phyloP scores from a whole-genome alignment of 164 flowering plant species.

The Magnolia officinalis region DNA sequence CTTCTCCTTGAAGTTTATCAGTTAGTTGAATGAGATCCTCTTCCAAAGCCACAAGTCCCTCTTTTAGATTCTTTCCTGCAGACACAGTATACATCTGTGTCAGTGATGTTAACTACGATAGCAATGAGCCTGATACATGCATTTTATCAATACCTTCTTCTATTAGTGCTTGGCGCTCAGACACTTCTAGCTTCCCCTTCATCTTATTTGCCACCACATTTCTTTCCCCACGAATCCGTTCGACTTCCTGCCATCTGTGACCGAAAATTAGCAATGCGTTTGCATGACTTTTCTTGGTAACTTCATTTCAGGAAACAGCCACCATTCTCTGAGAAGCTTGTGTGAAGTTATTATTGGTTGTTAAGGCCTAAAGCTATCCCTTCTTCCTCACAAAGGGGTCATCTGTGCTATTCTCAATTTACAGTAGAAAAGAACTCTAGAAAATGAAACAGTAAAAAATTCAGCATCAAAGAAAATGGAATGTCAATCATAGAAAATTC shows the following conservation, averaged over 20 bases:
- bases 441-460: not conserved
- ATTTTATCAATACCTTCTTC: conserved; percentile 61
- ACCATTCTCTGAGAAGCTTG: not conserved
- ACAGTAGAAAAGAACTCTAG: not conserved
- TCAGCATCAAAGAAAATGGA: too few relatives aligned
- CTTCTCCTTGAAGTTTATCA: conserved; percentile 83
- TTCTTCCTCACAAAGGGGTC: not conserved
- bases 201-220: conserved; percentile 88
- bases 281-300: not conserved
- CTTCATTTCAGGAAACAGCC: not conserved
- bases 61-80: conserved; percentile 82
- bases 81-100: not conserved
- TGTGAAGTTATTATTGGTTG: not conserved
- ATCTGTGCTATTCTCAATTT: not conserved
- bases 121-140: not conserved
- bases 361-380: not conserved
- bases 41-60: conserved; percentile 55
- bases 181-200: conserved; percentile 81
- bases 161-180: conserved; percentile 70
- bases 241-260: conserved; percentile 95
- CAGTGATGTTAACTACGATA: not conserved
- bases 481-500: too few relatives aligned
- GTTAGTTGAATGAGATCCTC: conserved; percentile 67
- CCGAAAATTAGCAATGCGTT: conserved; percentile 46
- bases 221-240: conserved; percentile 81